phyloP scores from a whole-genome alignment of 2,329 filamentous ascomycete genomes.

The Monilinia polystroma region DNA sequence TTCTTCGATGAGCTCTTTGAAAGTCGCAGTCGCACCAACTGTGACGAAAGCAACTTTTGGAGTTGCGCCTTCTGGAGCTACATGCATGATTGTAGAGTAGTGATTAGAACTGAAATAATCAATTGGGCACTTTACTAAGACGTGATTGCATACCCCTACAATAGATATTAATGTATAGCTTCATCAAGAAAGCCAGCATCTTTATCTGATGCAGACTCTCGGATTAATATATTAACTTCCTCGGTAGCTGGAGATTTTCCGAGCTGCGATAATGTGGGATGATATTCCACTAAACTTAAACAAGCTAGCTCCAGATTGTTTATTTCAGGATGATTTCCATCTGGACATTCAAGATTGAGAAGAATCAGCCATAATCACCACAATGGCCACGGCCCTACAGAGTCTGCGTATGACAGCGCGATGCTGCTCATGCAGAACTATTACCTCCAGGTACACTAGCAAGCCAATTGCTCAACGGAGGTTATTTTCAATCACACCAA shows the following conservation, averaged over 20 bases:
- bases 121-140: background rate
- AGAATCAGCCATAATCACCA: conserved; percentile 22
- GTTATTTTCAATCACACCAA: conserved; percentile 32
- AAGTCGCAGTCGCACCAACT: conserved; percentile 86
- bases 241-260: background rate
- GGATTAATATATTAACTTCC: conserved; percentile 1
- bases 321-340: conserved; percentile 15
- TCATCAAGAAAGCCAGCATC: background rate
- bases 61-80: background rate
- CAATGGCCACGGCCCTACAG: conserved; percentile 39
- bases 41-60: conserved; percentile 70
- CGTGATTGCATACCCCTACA: background rate
- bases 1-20: conserved; percentile 67
- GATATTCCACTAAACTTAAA: background rate
- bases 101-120: background rate
- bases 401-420: conserved; percentile 36
- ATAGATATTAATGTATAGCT: background rate
- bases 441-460: conserved; percentile 24
- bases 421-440: conserved; percentile 31
- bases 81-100: background rate
- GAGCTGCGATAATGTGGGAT: conserved; percentile 13
- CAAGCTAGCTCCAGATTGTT: conserved; percentile 11
- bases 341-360: conserved; percentile 12
- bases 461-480: conserved; percentile 32
- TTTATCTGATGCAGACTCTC: background rate